Percentiles rank a stretch among this genome's conserved stretches.
Evolutionary conservation across 192 early-diverging fungal genomes (phyloP).

Genomic region (Coemansia sp.): DNA sequence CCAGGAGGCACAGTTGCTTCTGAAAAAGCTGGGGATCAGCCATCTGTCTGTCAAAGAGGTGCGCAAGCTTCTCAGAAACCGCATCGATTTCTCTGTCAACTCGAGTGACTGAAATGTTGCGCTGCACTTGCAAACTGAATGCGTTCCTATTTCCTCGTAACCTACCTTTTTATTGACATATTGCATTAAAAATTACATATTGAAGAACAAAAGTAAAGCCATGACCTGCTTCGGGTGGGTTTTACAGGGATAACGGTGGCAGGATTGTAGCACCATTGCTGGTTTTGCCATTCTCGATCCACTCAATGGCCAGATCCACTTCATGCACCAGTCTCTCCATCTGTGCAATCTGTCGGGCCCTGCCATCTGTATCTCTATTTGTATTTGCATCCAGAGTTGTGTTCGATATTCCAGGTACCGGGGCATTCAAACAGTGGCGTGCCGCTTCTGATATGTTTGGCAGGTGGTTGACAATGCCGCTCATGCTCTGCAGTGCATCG

Average conservation of each 20-base stretch:
- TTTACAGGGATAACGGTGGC: neutral
- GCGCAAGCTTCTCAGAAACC: slow-evolving; percentile 26
- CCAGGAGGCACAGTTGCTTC: slow-evolving; percentile 24
- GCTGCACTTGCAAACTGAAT: too few species aligned
- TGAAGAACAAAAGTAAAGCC: neutral
- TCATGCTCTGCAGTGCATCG: slow-evolving; percentile 32
- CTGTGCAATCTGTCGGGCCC: slow-evolving; percentile 31
- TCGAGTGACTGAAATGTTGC: neutral
- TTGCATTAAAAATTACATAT: neutral
- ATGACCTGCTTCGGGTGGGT: neutral
- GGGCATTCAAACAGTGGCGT: slow-evolving; percentile 16
- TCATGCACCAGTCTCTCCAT: slow-evolving; percentile 44
- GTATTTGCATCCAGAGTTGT: neutral
- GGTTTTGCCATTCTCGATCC: slow-evolving; percentile 10
- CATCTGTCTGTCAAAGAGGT: slow-evolving; percentile 30
- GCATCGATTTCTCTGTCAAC: slow-evolving; percentile 27
- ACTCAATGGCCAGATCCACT: slow-evolving; percentile 29
- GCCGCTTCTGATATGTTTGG: slow-evolving; percentile 34
- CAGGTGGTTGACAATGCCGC: slow-evolving; percentile 26
- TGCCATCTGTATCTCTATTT: neutral
- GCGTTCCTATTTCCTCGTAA: neutral
- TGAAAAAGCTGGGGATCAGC: slow-evolving; percentile 39
- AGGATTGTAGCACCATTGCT: neutral
- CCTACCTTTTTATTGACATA: too few species aligned
- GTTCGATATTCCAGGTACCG: neutral